Evolutionary conservation across 441 rosid genomes (phyloP), one percentile per base, ranked within the genome.

Genomic region (Arabidopsis lyrata): DNA sequence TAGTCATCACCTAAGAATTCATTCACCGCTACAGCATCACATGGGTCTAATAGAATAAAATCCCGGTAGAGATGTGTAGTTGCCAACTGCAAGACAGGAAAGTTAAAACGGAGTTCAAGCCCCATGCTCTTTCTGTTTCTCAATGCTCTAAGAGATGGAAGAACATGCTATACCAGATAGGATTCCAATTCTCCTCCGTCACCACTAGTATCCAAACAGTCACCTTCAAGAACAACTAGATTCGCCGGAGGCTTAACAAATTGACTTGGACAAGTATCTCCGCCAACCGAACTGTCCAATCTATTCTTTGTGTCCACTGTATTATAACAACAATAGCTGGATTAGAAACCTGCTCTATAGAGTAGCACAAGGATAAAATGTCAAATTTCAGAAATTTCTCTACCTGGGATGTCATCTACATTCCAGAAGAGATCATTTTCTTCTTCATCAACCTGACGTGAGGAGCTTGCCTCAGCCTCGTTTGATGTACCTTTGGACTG

Each of bases 151-250:
- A 34, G 24, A 64, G 39, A 18, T 8, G 63, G 45, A 75, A 31
- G 73, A 55, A 63, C 58, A 52, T n/a, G 60, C 29, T 45, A 63
- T 90, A 93, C 98, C 97, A 93, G 93, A 81, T 90, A 93, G 7
- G 95, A 90, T 77, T 90, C 97, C 71, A 91, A 53, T 74, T 90
- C 95, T 48, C 90, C 89, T 45, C 84, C 87, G 65, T 88, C 92
- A 64, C 90, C 92, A 64, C 81, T 53, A 78, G 83, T 69, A 77
- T 91, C 95, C 42, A 90, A 82, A 80, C 93, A 91, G 73, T 91
- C 98, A 48, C 95, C 97, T 85, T 93, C 95, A 63, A 91, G 86
- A 58, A 93, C 98, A 69, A 94, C 89, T 73, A 94, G 85, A 82
- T 92, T 92, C 57, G 95, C 91, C 3, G 98, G 98, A 49, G 97